Percentiles rank a stretch among this genome's conserved stretches.
Conservation (phyloP, 1,284 basidiomycete genomes). For the Ceratobasidium sp. region DNA sequence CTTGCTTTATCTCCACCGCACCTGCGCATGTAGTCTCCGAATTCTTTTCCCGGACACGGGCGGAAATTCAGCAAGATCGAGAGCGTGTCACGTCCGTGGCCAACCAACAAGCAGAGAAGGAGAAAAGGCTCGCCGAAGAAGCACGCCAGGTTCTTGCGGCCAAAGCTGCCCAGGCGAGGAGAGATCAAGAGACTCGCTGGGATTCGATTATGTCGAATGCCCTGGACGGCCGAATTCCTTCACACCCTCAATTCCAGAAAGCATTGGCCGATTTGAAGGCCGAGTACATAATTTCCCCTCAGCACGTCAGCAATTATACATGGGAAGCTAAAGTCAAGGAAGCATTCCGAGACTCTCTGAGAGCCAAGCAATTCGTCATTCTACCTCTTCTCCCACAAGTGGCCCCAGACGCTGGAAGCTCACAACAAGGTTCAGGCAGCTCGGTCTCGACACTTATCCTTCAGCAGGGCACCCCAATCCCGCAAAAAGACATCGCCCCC, state of each 20-base stretch:
- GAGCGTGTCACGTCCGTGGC: constrained; percentile 21
- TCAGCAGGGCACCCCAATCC: constrained; percentile 27
- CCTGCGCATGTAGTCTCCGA: constrained; percentile 64
- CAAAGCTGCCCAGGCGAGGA: constrained; percentile 31
- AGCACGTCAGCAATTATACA: neutral
- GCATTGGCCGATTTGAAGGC: constrained; percentile 9
- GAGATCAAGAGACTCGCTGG: constrained; percentile 28
- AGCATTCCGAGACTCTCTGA: constrained; percentile 11
- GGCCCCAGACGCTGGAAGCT: neutral
- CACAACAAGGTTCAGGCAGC: constrained; percentile 5
- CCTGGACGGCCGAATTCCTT: constrained; percentile 7
- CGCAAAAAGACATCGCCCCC: constrained; percentile 28
- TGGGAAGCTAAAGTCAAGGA: constrained; percentile 31
- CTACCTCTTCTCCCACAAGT: neutral
- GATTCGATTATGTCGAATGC: constrained; percentile 6
- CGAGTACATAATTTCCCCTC: constrained; percentile 18
- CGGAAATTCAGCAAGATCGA: constrained; percentile 10
- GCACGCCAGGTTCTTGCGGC: constrained; percentile 18
- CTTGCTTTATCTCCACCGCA: constrained; percentile 65
- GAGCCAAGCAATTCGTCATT: constrained; percentile 39
- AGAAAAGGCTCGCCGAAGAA: constrained; percentile 11
- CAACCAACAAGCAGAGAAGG: constrained; percentile 2
- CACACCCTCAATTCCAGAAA: constrained; percentile 27
- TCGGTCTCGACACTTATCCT: constrained; percentile 19
- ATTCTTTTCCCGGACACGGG: constrained; percentile 58